A percentile compares a stretch with the other conserved stretches of the same genome.
Conservation (phyloP, 768 basidiomycete species). For the Tulasnella sp. region DNA sequence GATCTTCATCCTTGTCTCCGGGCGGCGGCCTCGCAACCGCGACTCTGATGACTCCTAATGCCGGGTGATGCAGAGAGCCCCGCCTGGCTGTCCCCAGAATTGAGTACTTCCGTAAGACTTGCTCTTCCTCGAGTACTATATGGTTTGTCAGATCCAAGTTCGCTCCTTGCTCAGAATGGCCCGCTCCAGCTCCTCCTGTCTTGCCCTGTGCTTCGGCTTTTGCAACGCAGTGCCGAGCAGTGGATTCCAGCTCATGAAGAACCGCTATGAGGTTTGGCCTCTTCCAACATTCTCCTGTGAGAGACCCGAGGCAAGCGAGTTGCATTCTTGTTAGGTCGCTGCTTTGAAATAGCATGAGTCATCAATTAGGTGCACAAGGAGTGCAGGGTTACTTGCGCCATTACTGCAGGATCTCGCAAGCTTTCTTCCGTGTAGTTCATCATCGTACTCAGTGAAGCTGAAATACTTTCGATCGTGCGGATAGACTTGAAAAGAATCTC, state of each 20-base stretch:
- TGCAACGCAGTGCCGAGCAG: not conserved
- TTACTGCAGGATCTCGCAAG: not conserved
- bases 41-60: not conserved
- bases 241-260: not conserved
- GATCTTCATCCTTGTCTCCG: slow-evolving; percentile 1
- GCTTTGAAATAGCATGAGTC: not conserved
- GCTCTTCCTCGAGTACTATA: not conserved
- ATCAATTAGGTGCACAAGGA: not conserved
- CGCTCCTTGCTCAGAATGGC: not conserved
- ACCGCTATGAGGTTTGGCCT: not conserved
- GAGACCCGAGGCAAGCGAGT: slow-evolving; percentile 5
- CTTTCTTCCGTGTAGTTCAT: not conserved
- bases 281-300: not conserved
- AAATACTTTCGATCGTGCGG: not conserved
- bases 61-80: not conserved
- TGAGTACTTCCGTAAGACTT: not conserved
- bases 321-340: not conserved
- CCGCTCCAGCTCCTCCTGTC: not conserved
- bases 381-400: not conserved
- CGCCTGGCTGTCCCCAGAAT: not conserved
- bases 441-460: not conserved
- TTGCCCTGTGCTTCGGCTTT: not conserved
- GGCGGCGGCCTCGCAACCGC: not conserved
- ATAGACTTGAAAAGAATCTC: not conserved
- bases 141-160: not conserved